Evolutionary conservation across 2,329 filamentous ascomycete genomes (phyloP).

Genomic region (Saccharata proteae): DNA sequence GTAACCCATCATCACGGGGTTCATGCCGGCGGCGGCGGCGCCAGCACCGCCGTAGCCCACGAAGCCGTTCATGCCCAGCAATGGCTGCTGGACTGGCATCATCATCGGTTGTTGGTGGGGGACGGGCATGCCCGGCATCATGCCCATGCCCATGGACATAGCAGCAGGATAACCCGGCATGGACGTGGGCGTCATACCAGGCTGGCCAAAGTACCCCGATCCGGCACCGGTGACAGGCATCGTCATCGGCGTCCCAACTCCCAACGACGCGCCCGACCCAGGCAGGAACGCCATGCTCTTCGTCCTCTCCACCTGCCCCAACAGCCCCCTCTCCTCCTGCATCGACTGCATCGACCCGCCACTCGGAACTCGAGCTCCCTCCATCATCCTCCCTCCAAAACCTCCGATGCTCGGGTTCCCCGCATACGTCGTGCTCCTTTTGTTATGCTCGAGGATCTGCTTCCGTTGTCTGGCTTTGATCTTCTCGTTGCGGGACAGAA

Average conservation of each 20-base stretch:
- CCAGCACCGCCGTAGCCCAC: conserved; percentile 6
- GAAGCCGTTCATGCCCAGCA: conserved; percentile 4
- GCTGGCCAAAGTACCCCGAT: no score
- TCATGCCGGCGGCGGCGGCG: not conserved
- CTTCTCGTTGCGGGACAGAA: conserved; percentile 27
- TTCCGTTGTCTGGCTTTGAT: conserved; percentile 25
- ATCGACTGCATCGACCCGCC: conserved; percentile 7
- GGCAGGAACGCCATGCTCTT: no score
- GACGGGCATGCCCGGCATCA: conserved; percentile 13
- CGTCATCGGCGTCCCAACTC: conserved; percentile 13
- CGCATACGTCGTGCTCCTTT: conserved; percentile 20
- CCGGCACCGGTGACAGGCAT: conserved; percentile 10
- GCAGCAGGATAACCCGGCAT: conserved; percentile 6
- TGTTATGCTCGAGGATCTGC: conserved; percentile 21
- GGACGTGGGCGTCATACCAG: no score
- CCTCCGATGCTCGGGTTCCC: conserved; percentile 3
- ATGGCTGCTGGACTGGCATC: no score
- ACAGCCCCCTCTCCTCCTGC: conserved; percentile 7
- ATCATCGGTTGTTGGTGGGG: conserved; percentile 1
- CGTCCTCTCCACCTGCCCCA: conserved; percentile 9
- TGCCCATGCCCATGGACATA: conserved; percentile 3
- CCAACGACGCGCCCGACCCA: conserved; percentile 7
- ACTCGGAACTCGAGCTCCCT: not conserved
- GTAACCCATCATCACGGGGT: conserved; percentile 3
- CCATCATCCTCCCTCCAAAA: conserved; percentile 2